Conservation (phyloP, 2,329 filamentous ascomycete species). For the Ophiosphaerella narmari region DNA sequence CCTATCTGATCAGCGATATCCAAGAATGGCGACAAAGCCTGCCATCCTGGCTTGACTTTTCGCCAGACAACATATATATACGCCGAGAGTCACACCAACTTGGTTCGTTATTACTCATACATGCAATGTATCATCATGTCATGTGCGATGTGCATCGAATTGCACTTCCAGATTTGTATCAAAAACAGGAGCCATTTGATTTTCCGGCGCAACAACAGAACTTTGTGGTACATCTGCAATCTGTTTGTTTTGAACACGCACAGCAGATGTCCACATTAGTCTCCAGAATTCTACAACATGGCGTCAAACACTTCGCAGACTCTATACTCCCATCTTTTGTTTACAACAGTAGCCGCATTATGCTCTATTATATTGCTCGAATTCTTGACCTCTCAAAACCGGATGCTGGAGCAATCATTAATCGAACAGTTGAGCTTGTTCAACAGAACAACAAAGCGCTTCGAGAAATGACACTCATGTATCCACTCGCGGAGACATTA, state of each 20-base stretch:
- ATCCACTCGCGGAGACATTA: conserved; percentile 36
- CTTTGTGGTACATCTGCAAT: conserved; percentile 33
- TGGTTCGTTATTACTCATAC: conserved; percentile 37
- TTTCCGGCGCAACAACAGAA: conserved; percentile 31
- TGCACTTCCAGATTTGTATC: conserved; percentile 37
- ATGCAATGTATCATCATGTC: conserved; percentile 43
- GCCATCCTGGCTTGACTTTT: conserved; percentile 39
- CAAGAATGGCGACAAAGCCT: conserved; percentile 35
- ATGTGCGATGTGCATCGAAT: conserved; percentile 40
- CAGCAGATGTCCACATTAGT: conserved; percentile 35
- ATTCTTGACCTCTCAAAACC: conserved; percentile 34
- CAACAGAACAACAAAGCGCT: conserved; percentile 39
- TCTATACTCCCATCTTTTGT: conserved; percentile 40
- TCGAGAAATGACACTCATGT: conserved; percentile 37
- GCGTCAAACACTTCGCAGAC: conserved; percentile 39
- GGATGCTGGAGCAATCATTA: conserved; percentile 29
- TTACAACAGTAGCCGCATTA: conserved; percentile 41
- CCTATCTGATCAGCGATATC: conserved; percentile 28
- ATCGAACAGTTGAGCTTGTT: conserved; percentile 35
- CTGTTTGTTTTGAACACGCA: conserved; percentile 38
- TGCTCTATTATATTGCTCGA: conserved; percentile 40
- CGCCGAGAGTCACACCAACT: conserved; percentile 40
- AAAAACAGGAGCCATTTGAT: conserved; percentile 34
- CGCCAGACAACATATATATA: conserved; percentile 42
- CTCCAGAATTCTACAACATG: conserved; percentile 35